Evolutionary conservation across 139 green algal species (phyloP).

Genomic region (Parachlorella kessleri): DNA sequence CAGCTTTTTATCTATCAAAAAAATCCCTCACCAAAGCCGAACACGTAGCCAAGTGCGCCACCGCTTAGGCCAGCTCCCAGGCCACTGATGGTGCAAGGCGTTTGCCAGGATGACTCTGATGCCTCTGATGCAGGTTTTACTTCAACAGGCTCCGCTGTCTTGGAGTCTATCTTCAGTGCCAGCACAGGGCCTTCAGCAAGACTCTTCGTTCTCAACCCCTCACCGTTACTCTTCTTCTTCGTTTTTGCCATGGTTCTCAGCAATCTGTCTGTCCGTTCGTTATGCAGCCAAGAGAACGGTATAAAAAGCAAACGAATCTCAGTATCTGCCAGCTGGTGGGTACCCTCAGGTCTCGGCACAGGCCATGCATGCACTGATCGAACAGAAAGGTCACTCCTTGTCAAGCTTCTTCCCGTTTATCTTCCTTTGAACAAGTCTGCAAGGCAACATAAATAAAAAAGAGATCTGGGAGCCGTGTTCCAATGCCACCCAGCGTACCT

Average conservation of each 20-base stretch:
- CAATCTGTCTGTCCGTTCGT: no score
- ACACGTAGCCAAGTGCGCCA: constrained; percentile 61
- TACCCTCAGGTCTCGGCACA: no score
- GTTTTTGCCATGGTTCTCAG: no score
- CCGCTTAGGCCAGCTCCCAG: constrained; percentile 38
- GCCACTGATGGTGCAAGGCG: constrained; percentile 53
- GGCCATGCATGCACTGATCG: no score
- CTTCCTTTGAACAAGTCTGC: background rate
- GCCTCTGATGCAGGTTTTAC: background rate
- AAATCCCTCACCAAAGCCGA: constrained; percentile 56
- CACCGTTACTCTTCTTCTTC: background rate
- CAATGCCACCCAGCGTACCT: background rate
- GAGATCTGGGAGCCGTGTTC: background rate
- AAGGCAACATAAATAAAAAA: background rate
- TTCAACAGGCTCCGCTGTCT: background rate
- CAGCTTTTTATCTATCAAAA: no score
- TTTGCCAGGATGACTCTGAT: constrained; percentile 6
- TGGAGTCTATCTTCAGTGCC: constrained; percentile 9
- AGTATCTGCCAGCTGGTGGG: no score
- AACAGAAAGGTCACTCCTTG: background rate
- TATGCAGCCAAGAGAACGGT: no score
- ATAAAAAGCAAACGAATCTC: no score
- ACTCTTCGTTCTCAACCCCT: no score
- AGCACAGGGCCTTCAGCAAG: no score
- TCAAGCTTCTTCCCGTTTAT: background rate